Evolutionary conservation across 192 early-diverging fungal species (phyloP).

Genomic region (Podila verticillata): DNA sequence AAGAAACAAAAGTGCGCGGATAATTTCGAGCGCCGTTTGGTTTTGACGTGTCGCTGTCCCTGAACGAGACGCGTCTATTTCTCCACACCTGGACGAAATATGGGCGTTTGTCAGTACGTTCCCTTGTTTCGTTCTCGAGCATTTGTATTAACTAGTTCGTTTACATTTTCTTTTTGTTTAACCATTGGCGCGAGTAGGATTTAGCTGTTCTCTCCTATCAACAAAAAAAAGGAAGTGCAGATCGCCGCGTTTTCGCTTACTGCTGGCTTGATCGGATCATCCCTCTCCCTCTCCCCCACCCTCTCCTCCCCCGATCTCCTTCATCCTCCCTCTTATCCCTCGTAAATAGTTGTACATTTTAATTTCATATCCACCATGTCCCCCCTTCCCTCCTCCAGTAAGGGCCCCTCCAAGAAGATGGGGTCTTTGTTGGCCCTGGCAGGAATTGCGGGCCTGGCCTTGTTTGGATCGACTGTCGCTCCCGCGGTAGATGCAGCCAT

Average conservation of each 20-base stretch:
- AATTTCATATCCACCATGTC: background rate
- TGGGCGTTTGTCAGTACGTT: too few species aligned
- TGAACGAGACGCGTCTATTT: background rate
- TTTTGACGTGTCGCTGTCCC: too few species aligned
- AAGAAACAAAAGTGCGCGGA: background rate
- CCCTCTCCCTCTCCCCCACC: background rate
- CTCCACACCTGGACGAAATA: background rate
- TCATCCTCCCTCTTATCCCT: background rate
- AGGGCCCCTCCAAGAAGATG: conserved; percentile 1
- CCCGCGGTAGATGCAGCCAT: conserved; percentile 41
- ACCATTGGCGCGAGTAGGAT: background rate
- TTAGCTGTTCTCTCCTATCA: background rate
- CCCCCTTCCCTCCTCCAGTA: conserved; percentile 1
- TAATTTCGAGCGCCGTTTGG: background rate
- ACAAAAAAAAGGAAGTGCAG: background rate
- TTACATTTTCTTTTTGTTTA: too few species aligned
- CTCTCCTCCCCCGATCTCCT: conserved; percentile 13
- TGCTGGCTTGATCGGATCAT: too few species aligned
- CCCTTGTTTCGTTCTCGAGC: background rate
- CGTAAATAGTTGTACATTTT: background rate
- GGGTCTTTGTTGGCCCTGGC: conserved; percentile 37
- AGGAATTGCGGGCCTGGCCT: conserved; percentile 31
- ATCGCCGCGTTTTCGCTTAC: too few species aligned
- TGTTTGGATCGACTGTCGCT: conserved; percentile 24
- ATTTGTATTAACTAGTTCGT: background rate